Conservation (phyloP, 345 rosid species). For the Lepidium aucheri region DNA sequence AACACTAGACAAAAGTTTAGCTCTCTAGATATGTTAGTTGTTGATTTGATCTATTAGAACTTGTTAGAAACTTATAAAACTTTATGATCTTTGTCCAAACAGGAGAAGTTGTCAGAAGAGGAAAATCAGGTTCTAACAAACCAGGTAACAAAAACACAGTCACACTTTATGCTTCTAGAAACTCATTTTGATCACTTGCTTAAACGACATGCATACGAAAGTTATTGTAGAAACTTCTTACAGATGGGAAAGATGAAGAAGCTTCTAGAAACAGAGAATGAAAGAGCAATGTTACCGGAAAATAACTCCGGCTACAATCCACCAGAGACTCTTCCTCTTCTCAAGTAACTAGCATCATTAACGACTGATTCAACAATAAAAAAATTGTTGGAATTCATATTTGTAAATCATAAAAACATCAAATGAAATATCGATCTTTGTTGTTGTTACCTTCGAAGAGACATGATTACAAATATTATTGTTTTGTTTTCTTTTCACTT, state of each 20-base stretch:
- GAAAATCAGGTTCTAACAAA: neutral
- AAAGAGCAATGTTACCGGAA: neutral
- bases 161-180: neutral
- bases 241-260: slow-evolving; percentile 3
- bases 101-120: slow-evolving; percentile 12
- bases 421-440: neutral
- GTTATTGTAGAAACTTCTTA: neutral
- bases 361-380: neutral
- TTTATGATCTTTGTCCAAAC: slow-evolving; percentile 5
- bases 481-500: too few relatives aligned
- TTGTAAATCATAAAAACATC: neutral
- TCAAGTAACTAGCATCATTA: neutral
- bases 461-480: neutral
- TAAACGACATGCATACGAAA: too few relatives aligned
- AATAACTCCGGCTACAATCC: neutral
- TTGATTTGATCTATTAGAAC: neutral
- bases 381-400: neutral
- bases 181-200: too few relatives aligned
- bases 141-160: slow-evolving; percentile 3
- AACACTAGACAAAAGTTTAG: too few relatives aligned
- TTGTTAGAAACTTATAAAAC: neutral
- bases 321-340: slow-evolving; percentile 3
- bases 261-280: neutral
- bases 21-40: too few relatives aligned
- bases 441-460: slow-evolving; percentile 2